Conservation (phyloP, 192 early-diverging fungal species). For the Backusella tarrabulga region DNA sequence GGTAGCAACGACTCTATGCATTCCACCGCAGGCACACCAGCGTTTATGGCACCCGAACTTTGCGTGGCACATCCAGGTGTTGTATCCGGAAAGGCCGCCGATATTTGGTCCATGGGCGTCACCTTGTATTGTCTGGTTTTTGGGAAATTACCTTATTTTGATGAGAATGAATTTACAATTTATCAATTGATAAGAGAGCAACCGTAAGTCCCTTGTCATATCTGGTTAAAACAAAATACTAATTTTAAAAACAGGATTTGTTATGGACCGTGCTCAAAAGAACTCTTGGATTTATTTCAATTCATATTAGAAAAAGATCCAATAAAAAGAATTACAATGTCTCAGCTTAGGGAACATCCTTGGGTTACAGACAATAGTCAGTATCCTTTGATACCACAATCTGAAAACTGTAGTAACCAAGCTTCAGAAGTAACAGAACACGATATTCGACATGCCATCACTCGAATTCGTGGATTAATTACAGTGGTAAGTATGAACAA, state of each 20-base stretch:
- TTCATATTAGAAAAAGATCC: background rate
- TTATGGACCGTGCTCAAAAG: background rate
- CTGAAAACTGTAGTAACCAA: background rate
- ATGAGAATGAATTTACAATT: background rate
- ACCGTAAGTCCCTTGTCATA: background rate
- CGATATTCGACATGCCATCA: background rate
- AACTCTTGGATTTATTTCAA: background rate
- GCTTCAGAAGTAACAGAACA: background rate
- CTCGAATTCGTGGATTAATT: background rate
- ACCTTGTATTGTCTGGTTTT: background rate
- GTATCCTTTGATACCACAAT: background rate
- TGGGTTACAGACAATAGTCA: background rate
- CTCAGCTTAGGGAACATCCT: background rate
- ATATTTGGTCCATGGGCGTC: background rate
- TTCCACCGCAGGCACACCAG: background rate
- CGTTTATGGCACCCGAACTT: background rate
- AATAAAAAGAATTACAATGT: background rate
- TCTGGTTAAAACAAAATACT: no score
- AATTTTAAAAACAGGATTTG: background rate
- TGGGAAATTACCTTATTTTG: background rate
- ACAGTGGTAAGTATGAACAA: background rate
- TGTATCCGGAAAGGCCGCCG: background rate
- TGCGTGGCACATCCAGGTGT: background rate
- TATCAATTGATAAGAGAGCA: background rate
- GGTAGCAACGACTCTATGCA: background rate